Evolutionary conservation across 768 basidiomycete genomes (phyloP).

Genomic region (Lactarius sanguifluus): DNA sequence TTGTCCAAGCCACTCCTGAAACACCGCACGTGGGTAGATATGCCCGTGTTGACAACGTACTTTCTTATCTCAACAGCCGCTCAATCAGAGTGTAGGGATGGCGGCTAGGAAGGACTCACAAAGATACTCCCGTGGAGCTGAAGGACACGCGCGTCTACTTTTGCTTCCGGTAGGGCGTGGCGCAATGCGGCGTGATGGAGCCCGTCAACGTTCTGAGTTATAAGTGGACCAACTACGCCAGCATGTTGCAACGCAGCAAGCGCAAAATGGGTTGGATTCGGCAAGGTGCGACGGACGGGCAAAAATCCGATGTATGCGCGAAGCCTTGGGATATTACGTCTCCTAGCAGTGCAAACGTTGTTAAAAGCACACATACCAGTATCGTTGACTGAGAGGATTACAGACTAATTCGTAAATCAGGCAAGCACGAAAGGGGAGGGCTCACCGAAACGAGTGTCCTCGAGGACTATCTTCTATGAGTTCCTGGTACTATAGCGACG

Average conservation of each 20-base stretch:
- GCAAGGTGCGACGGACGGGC: conserved; percentile 75
- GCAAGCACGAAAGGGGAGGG: conserved; percentile 11
- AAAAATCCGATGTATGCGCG: conserved; percentile 85
- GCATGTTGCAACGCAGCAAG: conserved; percentile 79
- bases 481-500: conserved; percentile 63
- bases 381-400: conserved; percentile 62
- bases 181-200: conserved; percentile 80
- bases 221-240: conserved; percentile 55
- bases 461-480: conserved; percentile 68
- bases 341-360: neutral
- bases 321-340: conserved; percentile 41
- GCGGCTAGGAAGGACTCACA: conserved; percentile 41
- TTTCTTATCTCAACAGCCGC: conserved; percentile 42
- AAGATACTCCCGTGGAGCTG: conserved; percentile 90
- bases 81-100: neutral
- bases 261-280: conserved; percentile 88
- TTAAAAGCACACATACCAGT: conserved; percentile 53
- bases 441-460: conserved; percentile 71
- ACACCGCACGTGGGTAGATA: conserved; percentile 58
- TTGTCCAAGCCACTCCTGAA: conserved; percentile 69
- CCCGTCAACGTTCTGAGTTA: conserved; percentile 96
- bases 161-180: conserved; percentile 43
- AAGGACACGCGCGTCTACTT: conserved; percentile 50
- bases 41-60: conserved; percentile 82
- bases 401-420: neutral